Base-by-base conservation (phyloP, 345 rosid genomes). In the Carallia pectinifolia region DNA sequence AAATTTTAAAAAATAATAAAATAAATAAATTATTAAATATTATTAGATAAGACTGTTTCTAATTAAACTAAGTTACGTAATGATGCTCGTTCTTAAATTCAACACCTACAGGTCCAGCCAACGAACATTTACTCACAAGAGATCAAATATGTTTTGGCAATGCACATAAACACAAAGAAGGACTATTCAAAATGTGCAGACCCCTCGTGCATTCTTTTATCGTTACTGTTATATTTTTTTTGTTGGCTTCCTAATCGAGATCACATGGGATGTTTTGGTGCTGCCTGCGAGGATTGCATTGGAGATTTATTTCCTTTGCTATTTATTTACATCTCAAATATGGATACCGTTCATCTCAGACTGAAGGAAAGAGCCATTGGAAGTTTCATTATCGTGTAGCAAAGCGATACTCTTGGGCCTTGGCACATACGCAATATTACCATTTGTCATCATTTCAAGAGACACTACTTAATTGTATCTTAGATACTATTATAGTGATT, bases 181-280 rank as follows among this genome's bases (percentile, higher is more conserved):
- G 23, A 64, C 5, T 10, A 38, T 38, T 9, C 44, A 1, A 37
- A 47, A 16, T 39, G 2, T 19, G 58, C 40, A 12, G 6, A 8
- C 18, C 36, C 36, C 61, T 48, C 6, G 4, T 23, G 71, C 62
- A n/a, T 38, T 71, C 31, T 64, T 70, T 67, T 80, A 40, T 7
- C 1, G 47, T 40, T 40, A 40, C 47, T 40, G 12, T 40, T 39
- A 7, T 38, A 6, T 39, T 38, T 6, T n/a, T 53, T 1, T 53
- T n/a, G 19, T 54, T 54, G 12, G 12, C 4, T 12, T 62, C 27
- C 78, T 63, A 61, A 61, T 75, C 19, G 8, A 40, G 10, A 9
- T 85, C 88, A 85, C 88, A 78, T 80, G 86, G 83, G 74, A 47
- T 65, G 64, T 69, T 64, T 40, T 48, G 80, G 70, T 67, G 62